Evolutionary conservation across 2,329 filamentous ascomycete species (phyloP).

Genomic region (Berkeleyomyces basicola): DNA sequence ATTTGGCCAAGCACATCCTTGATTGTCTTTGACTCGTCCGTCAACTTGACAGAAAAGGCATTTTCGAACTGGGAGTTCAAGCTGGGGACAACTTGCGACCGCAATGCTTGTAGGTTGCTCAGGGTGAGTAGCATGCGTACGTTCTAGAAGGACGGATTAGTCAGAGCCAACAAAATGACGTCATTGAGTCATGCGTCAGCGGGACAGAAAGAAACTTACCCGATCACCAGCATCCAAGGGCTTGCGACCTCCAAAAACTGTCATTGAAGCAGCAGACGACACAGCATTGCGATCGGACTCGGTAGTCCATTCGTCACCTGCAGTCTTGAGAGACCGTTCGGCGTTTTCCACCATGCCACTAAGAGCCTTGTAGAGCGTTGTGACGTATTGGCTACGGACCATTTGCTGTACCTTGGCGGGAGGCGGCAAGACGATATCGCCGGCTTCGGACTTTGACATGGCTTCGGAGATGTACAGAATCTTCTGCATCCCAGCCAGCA

Average conservation of each 20-base stretch:
- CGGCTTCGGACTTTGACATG: conserved; percentile 53
- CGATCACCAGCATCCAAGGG: conserved; percentile 39
- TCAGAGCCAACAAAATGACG: not conserved
- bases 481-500: conserved; percentile 81
- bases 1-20: conserved; percentile 82
- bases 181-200: not conserved
- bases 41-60: conserved; percentile 83
- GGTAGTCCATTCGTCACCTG: conserved; percentile 44
- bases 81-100: conserved; percentile 65
- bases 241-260: conserved; percentile 21
- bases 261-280: conserved; percentile 15
- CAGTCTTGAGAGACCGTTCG: conserved; percentile 51
- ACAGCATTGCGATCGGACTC: conserved; percentile 23
- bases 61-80: conserved; percentile 90
- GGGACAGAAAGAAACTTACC: conserved; percentile 24
- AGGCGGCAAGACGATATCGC: conserved; percentile 69
- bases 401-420: conserved; percentile 76
- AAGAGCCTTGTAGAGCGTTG: conserved; percentile 80
- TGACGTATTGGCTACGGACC: conserved; percentile 83
- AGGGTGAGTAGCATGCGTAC: conserved; percentile 87
- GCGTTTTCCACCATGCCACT: conserved; percentile 97
- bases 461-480: conserved; percentile 87
- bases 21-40: conserved; percentile 84
- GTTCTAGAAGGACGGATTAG: conserved; percentile 36
- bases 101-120: conserved; percentile 75